phyloP scores from a whole-genome alignment of 108 stramenopile genomes.

The Nannochloropsis gaditana region DNA sequence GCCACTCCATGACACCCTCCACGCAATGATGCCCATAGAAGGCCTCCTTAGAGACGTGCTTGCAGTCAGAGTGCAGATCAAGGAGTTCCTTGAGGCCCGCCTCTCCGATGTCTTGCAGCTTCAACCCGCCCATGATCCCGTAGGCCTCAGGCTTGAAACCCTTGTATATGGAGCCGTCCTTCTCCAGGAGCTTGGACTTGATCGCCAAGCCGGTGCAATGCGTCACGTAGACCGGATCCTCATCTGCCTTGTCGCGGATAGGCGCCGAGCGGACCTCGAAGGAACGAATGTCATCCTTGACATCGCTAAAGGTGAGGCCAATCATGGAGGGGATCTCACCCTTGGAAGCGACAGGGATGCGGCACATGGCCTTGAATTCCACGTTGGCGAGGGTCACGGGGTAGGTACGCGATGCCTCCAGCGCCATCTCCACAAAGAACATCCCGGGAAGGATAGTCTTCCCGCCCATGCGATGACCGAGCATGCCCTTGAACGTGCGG shows the following conservation, averaged over 20 bases:
- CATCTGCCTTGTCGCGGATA: constrained; percentile 3
- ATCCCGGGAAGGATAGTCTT: not conserved
- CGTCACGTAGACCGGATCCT: not conserved
- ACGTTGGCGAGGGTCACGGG: not conserved
- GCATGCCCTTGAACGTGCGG: not conserved
- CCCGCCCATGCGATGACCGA: not conserved
- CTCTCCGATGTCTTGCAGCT: not conserved
- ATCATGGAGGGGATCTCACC: not conserved
- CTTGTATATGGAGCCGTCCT: not conserved
- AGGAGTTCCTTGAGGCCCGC: not conserved
- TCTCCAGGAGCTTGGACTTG: not conserved
- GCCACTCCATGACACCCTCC: constrained; percentile 13
- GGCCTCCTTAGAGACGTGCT: constrained; percentile 2
- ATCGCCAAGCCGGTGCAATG: not conserved
- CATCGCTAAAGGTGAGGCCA: not conserved
- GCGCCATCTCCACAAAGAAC: constrained; percentile 6
- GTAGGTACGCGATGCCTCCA: not conserved
- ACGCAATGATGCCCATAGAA: not conserved
- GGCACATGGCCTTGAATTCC: constrained; percentile 9
- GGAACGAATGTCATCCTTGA: constrained; percentile 15
- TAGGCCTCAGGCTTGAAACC: constrained; percentile 8
- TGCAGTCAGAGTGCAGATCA: not conserved
- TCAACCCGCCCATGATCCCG: not conserved
- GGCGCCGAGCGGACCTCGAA: constrained; percentile 2
- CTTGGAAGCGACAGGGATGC: constrained; percentile 5